These are phyloP conservation scores for Suillus ampliporus DNA, from an alignment of 768 basidiomycete species.

Conservation along the genomic window DNA sequence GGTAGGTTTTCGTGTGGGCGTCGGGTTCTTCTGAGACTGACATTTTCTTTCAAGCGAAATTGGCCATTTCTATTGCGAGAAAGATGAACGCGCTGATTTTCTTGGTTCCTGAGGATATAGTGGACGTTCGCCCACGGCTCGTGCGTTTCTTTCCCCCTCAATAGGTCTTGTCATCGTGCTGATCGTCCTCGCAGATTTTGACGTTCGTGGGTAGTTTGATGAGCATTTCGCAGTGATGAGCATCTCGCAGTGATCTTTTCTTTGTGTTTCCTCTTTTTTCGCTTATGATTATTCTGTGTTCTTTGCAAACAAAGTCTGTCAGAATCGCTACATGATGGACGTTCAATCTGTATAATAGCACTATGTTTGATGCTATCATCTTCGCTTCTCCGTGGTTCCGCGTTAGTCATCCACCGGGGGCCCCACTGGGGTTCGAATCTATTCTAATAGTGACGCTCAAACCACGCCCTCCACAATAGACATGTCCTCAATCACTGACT, in stretches of 20 bases:
- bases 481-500: too few relatives aligned
- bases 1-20: slow-evolving; percentile 53
- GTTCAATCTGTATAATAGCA: too few relatives aligned
- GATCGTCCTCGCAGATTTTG: slow-evolving; percentile 65
- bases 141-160: slow-evolving; percentile 50
- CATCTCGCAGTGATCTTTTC: slow-evolving; percentile 49
- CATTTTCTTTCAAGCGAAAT: slow-evolving; percentile 68
- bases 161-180: background rate
- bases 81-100: slow-evolving; percentile 98
- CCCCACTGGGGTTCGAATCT: too few relatives aligned
- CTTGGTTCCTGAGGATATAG: slow-evolving; percentile 96
- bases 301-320: background rate
- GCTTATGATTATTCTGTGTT: slow-evolving; percentile 6
- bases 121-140: slow-evolving; percentile 89
- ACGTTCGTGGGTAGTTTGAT: slow-evolving; percentile 96
- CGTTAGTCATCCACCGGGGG: too few relatives aligned
- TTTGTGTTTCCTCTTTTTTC: background rate
- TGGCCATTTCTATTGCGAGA: slow-evolving; percentile 97
- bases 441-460: too few relatives aligned
- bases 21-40: slow-evolving; percentile 2
- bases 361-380: background rate
- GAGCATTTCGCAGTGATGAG: slow-evolving; percentile 68
- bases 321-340: background rate
- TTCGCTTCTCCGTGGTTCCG: too few relatives aligned
- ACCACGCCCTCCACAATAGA: too few relatives aligned